phyloP scores from a whole-genome alignment of 202 grass and related monocot genomes.

The Elaeis oleifera region DNA sequence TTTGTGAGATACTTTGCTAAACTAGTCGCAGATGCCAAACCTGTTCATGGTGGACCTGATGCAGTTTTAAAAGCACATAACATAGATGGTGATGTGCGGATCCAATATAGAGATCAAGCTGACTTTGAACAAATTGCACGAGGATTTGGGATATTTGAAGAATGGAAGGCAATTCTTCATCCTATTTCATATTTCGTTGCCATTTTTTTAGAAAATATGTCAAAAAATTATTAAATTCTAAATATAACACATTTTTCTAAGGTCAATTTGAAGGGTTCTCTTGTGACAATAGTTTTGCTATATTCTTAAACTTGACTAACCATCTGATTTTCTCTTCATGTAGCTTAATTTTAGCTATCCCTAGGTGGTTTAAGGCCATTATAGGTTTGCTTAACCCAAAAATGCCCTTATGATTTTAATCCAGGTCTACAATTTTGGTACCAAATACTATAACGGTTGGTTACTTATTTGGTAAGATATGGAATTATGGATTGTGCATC shows the following conservation, averaged over 20 bases:
- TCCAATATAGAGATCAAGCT: slow-evolving; percentile 59
- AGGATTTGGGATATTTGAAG: slow-evolving; percentile 96
- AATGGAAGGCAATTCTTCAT: slow-evolving; percentile 76
- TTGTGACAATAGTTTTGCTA: no score
- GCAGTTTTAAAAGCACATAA: slow-evolving; percentile 55
- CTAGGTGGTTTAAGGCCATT: no score
- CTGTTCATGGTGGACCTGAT: slow-evolving; percentile 60
- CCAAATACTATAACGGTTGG: no score
- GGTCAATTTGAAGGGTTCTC: no score
- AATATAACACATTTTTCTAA: neutral
- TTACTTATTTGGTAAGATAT: no score
- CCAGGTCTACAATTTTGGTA: no score
- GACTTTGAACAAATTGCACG: slow-evolving; percentile 85
- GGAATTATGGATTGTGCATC: no score
- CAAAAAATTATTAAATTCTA: neutral
- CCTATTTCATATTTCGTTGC: neutral
- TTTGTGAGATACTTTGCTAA: slow-evolving; percentile 53
- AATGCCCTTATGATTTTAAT: no score
- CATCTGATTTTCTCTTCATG: no score
- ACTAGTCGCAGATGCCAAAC: slow-evolving; percentile 61
- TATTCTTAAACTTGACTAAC: no score
- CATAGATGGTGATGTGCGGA: slow-evolving; percentile 59
- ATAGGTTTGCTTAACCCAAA: no score
- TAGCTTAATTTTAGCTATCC: no score
- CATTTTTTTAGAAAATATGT: neutral